Base-by-base conservation (phyloP, 305 asterid genomes). In the Plantago rigida region DNA sequence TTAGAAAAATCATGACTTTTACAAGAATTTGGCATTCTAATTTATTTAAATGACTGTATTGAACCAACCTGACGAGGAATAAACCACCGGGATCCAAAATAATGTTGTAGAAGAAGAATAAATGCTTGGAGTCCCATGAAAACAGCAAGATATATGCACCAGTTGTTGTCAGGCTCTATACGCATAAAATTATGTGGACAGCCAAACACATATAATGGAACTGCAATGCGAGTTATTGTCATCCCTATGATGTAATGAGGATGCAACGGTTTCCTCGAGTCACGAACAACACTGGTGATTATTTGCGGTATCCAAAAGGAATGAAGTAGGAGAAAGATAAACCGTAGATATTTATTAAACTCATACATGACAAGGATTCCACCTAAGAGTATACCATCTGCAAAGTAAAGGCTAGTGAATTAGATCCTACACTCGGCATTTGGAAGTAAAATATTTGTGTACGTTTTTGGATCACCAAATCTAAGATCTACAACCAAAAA, bases 151-250 rank as follows among this genome's bases (percentile, higher is more conserved):
- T 77, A 77, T 57, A 81, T 76, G 66, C 96, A 89, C 99, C 96
- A 93, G 26, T 71, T 81, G 67, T 22, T 70, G 72, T 85, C 83
- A 13, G 92, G 84, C 71, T 81, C 94, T 49, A 93, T 87, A 41
- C 96, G 88, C 99, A 93, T 89, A 81, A 93, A 93, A 74, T 93
- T 93, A 76, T 76, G 82, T 39, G 99, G 96, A 71, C 97, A 93
- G 8, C 97, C 96, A 63, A 93, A 89, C 66, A 83, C 78, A 51
- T 93, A 93, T 36, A 93, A 68, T 0, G 99, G 99, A 66, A 93
- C 77, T 49, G 95, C 88, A 46, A 87, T 71, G 13, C 99, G 94
- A 60, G 95, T 93, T 61, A 82, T 19, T 22, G 94, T 79, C 82
- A 93, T 93, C 74, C 99, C 99, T 22, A 93, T 57, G 53, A 93